Percentiles rank a stretch among this genome's conserved stretches.
phyloP scores from a whole-genome alignment of 1,139 yeast genomes.

The Debaryomycetaceae sp. region DNA sequence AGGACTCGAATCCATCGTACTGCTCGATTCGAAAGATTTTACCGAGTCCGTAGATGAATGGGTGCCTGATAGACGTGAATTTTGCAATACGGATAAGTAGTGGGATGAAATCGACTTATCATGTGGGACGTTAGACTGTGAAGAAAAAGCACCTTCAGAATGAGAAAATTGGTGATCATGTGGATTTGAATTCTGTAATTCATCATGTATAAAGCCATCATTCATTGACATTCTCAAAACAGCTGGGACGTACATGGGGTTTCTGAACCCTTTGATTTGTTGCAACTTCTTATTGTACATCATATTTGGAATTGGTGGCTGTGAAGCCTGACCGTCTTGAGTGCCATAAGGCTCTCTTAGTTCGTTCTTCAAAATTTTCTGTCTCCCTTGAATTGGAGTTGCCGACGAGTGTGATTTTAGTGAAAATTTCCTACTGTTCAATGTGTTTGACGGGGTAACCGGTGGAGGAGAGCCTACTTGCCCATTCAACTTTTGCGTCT shows the following conservation, averaged over 20 bases:
- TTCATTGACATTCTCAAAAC: slow-evolving; percentile 58
- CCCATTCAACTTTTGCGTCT: neutral
- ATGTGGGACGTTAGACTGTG: neutral
- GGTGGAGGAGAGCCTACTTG: neutral
- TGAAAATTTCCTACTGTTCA: neutral
- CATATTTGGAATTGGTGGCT: neutral
- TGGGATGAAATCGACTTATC: slow-evolving; percentile 6
- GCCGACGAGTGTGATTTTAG: neutral
- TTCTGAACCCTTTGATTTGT: slow-evolving; percentile 69
- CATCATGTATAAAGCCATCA: neutral
- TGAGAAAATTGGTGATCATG: neutral
- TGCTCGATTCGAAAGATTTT: slow-evolving; percentile 34
- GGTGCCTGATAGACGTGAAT: neutral
- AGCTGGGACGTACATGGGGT: slow-evolving; percentile 88
- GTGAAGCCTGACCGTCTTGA: neutral
- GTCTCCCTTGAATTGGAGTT: neutral
- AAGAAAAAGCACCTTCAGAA: neutral
- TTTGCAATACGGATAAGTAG: neutral
- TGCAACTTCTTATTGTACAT: slow-evolving; percentile 27
- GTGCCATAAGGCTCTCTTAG: neutral
- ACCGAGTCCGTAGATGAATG: slow-evolving; percentile 24
- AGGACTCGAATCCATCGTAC: slow-evolving; percentile 26
- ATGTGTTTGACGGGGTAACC: neutral
- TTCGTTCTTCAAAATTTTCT: neutral
- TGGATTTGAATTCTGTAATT: neutral